Evolutionary conservation across 805 yeast species (phyloP), one percentile per base, ranked within the genome.

Genomic region (Nakazawaea peltata): DNA sequence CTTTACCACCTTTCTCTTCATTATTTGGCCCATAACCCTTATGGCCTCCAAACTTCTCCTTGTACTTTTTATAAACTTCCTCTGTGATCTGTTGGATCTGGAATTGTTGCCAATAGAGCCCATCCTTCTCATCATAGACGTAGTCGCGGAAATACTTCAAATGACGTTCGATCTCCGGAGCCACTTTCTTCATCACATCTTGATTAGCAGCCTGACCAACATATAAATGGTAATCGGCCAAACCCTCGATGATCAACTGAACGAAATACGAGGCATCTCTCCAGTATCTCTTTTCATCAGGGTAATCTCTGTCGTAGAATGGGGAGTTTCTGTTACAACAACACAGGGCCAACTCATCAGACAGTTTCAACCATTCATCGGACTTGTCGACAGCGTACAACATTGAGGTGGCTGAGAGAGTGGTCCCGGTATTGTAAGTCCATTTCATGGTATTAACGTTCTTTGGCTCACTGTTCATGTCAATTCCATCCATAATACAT

Each of bases 391-490:
- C 56, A 33, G 59, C 59, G 44, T 67, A 77, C 45, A 78, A 53
- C 45, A 63, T 53, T 12, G 71, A 54, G 7, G 72, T 64, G 1
- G 78, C 73, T 9, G 78, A 68, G 23, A 80, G 46, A 0, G 85
- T 74, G 9, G 80, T 69, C 16, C 87, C 87, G 9, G 73, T 68
- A 55, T 79, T 80, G 53, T 79, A 79, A 5, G 83, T 68, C 71
- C 77, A 75, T 55, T 79, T 77, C 46, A 65, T 64, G 14, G 61
- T 62, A 45, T 75, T 71, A 9, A 63, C 59, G 18, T 56, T 49
- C n/a, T n/a, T n/a, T n/a, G n/a, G n/a, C 28, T 60, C 60, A 5
- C 58, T 54, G 28, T 65, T 65, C 31, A 60, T 67, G 40, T 66
- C 74, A 30, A 74, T 59, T 27, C 87, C 87, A 52, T 79, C 87